Conservation (phyloP, 192 early-diverging fungal species). For the Pilobolus umbonatus region DNA sequence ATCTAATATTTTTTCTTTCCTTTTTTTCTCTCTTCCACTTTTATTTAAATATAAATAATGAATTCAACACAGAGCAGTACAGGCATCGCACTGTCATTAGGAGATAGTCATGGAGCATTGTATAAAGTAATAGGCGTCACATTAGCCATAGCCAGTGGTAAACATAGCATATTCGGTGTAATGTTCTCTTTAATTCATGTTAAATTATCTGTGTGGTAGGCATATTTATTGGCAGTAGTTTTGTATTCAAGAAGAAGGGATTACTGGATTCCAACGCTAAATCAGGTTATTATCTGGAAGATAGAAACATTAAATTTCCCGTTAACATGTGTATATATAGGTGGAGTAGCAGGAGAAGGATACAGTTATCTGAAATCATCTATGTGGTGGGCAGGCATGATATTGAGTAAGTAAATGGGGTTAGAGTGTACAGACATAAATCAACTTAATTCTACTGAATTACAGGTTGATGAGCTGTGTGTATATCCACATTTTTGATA, state of each 20-base stretch:
- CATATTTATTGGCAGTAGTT: slow-evolving; percentile 85
- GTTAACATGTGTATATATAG: slow-evolving; percentile 1
- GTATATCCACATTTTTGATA: slow-evolving; percentile 6
- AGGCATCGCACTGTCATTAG: neutral
- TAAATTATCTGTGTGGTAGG: slow-evolving; percentile 48
- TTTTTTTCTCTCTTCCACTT: slow-evolving; percentile 5
- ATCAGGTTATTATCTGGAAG: slow-evolving; percentile 26
- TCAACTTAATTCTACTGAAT: no score
- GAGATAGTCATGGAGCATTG: slow-evolving; percentile 12
- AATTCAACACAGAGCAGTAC: slow-evolving; percentile 7
- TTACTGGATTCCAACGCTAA: slow-evolving; percentile 71
- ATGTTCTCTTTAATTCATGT: slow-evolving; percentile 1
- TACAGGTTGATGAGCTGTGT: no score
- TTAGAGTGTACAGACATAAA: neutral
- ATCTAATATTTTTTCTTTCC: slow-evolving; percentile 6
- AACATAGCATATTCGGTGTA: neutral
- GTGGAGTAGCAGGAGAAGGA: slow-evolving; percentile 47
- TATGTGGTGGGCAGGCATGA: slow-evolving; percentile 58
- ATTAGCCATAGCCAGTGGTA: slow-evolving; percentile 65
- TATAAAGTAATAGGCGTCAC: slow-evolving; percentile 74
- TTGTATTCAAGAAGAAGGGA: slow-evolving; percentile 94
- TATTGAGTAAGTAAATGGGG: slow-evolving; percentile 38
- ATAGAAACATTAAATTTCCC: neutral
- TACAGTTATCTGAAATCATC: slow-evolving; percentile 47
- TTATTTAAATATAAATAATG: slow-evolving; percentile 4